Conservation (phyloP, 2,329 filamentous ascomycete genomes). For the Cryphonectria naterciae region DNA sequence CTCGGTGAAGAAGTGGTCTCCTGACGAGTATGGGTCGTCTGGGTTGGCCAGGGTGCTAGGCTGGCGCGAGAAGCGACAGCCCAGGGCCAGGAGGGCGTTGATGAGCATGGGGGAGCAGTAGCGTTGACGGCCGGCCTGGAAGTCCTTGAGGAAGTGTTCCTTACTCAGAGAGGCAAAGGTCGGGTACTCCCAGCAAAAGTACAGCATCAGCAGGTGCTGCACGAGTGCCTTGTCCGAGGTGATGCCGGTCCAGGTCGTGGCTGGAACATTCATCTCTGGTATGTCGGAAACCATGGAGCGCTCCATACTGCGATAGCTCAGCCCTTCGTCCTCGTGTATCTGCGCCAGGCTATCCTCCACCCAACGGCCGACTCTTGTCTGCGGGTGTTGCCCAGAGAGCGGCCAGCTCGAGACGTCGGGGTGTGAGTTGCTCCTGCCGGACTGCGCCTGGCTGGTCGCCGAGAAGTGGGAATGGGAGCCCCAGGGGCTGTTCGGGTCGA, state of each 20-base stretch:
- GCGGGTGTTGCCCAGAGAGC: slow-evolving; percentile 42
- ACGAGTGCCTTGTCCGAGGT: slow-evolving; percentile 63
- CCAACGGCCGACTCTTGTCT: slow-evolving; percentile 56
- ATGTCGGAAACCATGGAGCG: slow-evolving; percentile 53
- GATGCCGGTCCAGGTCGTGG: slow-evolving; percentile 62
- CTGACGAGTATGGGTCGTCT: slow-evolving; percentile 65
- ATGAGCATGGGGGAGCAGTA: slow-evolving; percentile 71
- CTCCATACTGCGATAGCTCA: slow-evolving; percentile 48
- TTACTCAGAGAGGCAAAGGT: slow-evolving; percentile 75
- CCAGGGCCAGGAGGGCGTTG: slow-evolving; percentile 67
- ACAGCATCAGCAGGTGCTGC: slow-evolving; percentile 66
- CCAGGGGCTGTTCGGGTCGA: slow-evolving; percentile 54
- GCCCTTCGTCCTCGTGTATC: slow-evolving; percentile 21
- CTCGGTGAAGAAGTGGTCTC: slow-evolving; percentile 77
- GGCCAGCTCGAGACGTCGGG: slow-evolving; percentile 52
- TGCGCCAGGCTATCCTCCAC: slow-evolving; percentile 41
- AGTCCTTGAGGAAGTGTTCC: slow-evolving; percentile 71
- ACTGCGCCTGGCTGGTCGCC: slow-evolving; percentile 49
- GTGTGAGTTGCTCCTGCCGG: slow-evolving; percentile 52
- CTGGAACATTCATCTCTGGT: slow-evolving; percentile 47
- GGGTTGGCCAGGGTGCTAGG: slow-evolving; percentile 66
- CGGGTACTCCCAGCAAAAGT: slow-evolving; percentile 78
- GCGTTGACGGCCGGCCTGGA: slow-evolving; percentile 60
- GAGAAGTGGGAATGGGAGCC: slow-evolving; percentile 42
- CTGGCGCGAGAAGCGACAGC: slow-evolving; percentile 70